phyloP scores from a whole-genome alignment of 805 yeast species.

The Hanseniaspora clermontiae region DNA sequence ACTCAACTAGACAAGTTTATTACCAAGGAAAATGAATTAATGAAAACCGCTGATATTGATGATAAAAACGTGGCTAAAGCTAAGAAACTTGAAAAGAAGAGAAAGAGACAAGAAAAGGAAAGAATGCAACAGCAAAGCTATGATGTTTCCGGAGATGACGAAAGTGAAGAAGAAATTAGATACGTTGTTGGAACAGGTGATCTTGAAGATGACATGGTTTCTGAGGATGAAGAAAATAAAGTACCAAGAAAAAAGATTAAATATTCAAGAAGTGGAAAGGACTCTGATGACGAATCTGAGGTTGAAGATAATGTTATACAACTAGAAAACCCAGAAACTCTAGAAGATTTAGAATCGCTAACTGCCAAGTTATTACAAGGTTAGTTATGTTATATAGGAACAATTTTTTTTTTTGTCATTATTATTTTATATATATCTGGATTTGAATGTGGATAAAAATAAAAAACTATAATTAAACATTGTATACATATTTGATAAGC shows the following conservation, averaged over 20 bases:
- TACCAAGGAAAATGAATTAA: slow-evolving; percentile 47
- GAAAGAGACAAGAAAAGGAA: slow-evolving; percentile 73
- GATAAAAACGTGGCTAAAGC: slow-evolving; percentile 69
- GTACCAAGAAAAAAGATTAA: slow-evolving; percentile 29
- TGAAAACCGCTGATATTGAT: slow-evolving; percentile 58
- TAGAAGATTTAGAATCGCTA: slow-evolving; percentile 88
- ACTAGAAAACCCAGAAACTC: slow-evolving; percentile 74
- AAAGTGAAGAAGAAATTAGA: slow-evolving; percentile 16
- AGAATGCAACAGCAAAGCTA: slow-evolving; percentile 35
- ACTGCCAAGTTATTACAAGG: slow-evolving; percentile 37
- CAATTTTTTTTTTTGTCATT: background rate
- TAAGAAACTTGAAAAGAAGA: slow-evolving; percentile 76
- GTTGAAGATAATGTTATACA: slow-evolving; percentile 38
- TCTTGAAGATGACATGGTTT: slow-evolving; percentile 27
- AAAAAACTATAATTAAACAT: background rate
- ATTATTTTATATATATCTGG: background rate
- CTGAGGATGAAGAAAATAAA: slow-evolving; percentile 24
- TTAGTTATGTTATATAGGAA: slow-evolving; percentile 2
- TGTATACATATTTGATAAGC: background rate
- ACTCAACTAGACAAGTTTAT: slow-evolving; percentile 59
- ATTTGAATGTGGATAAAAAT: no score
- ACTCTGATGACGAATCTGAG: slow-evolving; percentile 26
- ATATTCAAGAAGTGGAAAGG: slow-evolving; percentile 23
- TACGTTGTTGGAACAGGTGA: slow-evolving; percentile 27
- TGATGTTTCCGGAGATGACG: slow-evolving; percentile 20